Evolutionary conservation across 768 basidiomycete species (phyloP).

Genomic region (Leccinum incarnatum): DNA sequence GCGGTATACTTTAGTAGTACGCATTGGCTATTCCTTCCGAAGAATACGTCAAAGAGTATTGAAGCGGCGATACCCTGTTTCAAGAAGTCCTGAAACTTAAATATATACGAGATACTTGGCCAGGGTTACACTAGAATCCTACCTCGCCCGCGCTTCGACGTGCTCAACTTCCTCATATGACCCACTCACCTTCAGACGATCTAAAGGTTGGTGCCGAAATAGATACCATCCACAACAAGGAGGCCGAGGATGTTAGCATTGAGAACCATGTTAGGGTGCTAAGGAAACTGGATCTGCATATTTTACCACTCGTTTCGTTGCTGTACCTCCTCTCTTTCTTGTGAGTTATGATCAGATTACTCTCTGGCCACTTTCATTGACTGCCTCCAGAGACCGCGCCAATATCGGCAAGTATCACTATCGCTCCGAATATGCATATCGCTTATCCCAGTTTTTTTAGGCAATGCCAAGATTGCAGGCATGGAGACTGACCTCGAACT

Average conservation of each 20-base stretch:
- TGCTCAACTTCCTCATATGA: neutral
- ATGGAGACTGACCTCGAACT: slow-evolving; percentile 40
- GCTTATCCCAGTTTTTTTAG: slow-evolving; percentile 23
- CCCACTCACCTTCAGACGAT: neutral
- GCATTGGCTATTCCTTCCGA: neutral
- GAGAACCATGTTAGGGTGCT: neutral
- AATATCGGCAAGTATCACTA: slow-evolving; percentile 38
- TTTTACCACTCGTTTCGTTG: neutral
- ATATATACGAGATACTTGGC: neutral
- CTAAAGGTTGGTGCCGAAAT: slow-evolving; percentile 2
- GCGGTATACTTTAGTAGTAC: neutral
- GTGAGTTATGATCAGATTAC: neutral
- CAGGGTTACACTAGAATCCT: too few relatives aligned
- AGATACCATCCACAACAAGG: slow-evolving; percentile 14
- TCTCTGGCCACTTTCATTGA: neutral
- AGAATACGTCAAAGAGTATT: neutral
- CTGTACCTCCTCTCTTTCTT: neutral
- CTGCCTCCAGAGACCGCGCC: slow-evolving; percentile 37
- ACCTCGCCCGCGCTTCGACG: neutral
- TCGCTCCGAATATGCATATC: neutral
- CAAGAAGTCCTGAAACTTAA: neutral
- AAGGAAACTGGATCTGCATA: neutral
- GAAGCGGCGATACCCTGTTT: neutral
- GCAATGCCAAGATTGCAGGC: slow-evolving; percentile 44
- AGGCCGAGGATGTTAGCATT: neutral